A percentile compares a stretch with the other conserved stretches of the same genome.
These are phyloP conservation scores for Parsonsia alboflavescens DNA, from an alignment of 257 asterid species.

Conservation along the genomic window DNA sequence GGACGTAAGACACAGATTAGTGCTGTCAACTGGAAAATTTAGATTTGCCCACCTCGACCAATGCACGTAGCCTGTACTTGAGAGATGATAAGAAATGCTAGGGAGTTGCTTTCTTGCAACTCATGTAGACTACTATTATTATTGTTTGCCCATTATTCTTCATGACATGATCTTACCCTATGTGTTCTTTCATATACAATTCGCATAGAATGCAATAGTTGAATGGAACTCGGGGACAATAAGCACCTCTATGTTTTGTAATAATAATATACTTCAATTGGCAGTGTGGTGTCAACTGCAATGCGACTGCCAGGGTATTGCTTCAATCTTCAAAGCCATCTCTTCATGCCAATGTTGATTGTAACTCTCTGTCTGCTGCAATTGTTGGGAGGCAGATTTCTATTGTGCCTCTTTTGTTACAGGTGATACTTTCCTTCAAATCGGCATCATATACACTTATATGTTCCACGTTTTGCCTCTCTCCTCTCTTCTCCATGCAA, in stretches of 20 bases:
- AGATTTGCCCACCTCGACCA: no score
- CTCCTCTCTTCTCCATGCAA: not conserved
- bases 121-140: no score
- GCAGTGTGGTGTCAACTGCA: slow-evolving; percentile 60
- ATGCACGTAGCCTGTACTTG: no score
- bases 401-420: slow-evolving; percentile 43
- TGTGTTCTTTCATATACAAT: not conserved
- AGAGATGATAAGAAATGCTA: no score
- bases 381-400: slow-evolving; percentile 53
- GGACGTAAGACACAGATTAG: no score
- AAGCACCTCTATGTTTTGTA: not conserved
- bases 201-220: not conserved
- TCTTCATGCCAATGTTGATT: slow-evolving; percentile 63
- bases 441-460: not conserved
- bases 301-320: slow-evolving; percentile 61
- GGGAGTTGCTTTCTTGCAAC: no score
- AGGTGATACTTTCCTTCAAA: slow-evolving; percentile 28
- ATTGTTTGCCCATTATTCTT: no score
- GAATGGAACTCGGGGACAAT: not conserved
- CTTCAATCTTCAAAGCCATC: slow-evolving; percentile 71
- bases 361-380: slow-evolving; percentile 69
- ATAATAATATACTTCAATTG: slow-evolving; percentile 6
- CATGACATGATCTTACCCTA: not conserved
- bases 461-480: not conserved
- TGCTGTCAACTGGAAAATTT: no score